Evolutionary conservation across 139 green algal species (phyloP).

Genomic region (Chlamydomonas sp.): DNA sequence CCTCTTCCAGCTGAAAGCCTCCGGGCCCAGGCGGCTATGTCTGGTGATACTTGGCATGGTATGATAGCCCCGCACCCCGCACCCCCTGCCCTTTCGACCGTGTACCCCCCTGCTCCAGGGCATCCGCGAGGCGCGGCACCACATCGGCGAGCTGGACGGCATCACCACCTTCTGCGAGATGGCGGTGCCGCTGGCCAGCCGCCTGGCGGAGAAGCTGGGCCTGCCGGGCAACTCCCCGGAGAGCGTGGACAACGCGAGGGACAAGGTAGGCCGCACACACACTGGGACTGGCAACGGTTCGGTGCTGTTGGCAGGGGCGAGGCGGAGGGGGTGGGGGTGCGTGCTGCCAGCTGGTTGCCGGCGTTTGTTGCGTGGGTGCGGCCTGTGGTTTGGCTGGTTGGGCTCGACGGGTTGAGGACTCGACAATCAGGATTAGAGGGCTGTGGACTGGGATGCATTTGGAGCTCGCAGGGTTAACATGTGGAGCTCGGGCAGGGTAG

Average conservation of each 20-base stretch:
- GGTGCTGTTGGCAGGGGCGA: neutral
- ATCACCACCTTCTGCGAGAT: slow-evolving; percentile 92
- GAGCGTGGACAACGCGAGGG: slow-evolving; percentile 84
- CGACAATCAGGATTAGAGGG: too few relatives aligned
- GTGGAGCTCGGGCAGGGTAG: too few relatives aligned
- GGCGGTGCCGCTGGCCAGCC: slow-evolving; percentile 82
- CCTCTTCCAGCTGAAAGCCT: too few relatives aligned
- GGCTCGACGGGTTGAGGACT: too few relatives aligned
- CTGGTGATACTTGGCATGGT: neutral
- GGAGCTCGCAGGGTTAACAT: too few relatives aligned
- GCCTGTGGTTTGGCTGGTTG: too few relatives aligned
- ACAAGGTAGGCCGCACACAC: slow-evolving; percentile 71
- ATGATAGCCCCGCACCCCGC: neutral
- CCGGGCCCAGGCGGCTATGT: neutral
- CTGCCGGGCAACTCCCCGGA: slow-evolving; percentile 74
- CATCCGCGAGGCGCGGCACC: slow-evolving; percentile 31
- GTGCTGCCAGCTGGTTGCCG: too few relatives aligned
- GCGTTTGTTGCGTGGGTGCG: too few relatives aligned
- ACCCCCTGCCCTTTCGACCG: neutral
- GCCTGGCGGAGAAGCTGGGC: slow-evolving; percentile 83
- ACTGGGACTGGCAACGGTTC: neutral
- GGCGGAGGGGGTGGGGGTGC: neutral
- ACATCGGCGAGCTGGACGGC: slow-evolving; percentile 82
- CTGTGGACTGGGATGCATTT: too few relatives aligned
- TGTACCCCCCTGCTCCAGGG: slow-evolving; percentile 24